phyloP scores from a whole-genome alignment of 1,284 basidiomycete genomes.

The Heterobasidion irregulare region DNA sequence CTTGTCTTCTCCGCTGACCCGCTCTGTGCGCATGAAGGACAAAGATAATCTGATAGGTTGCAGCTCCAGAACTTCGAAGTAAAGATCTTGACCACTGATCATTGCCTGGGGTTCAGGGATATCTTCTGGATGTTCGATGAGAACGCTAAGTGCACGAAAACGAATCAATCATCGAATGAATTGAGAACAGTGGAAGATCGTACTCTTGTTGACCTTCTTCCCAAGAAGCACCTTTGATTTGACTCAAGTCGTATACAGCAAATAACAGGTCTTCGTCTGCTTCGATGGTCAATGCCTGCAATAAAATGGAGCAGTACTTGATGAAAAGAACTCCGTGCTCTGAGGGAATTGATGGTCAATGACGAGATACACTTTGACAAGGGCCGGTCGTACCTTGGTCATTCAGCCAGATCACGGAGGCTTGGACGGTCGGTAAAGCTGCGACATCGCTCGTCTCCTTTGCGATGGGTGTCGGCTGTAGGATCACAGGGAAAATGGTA shows the following conservation, averaged over 20 bases:
- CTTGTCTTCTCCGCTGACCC: conserved; percentile 91
- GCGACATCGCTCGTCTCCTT: conserved; percentile 77
- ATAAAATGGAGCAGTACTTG: conserved; percentile 92
- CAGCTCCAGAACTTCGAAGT: conserved; percentile 96
- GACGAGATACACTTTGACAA: neutral
- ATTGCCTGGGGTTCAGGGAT: conserved; percentile 74
- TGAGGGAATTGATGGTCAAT: conserved; percentile 21
- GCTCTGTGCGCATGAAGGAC: conserved; percentile 96
- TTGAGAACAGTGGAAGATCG: conserved; percentile 18
- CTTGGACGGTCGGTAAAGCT: conserved; percentile 88
- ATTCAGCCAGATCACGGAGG: conserved; percentile 84
- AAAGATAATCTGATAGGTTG: conserved; percentile 91
- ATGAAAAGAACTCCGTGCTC: conserved; percentile 95
- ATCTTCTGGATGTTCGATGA: conserved; percentile 69
- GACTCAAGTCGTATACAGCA: conserved; percentile 86
- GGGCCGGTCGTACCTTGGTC: conserved; percentile 65
- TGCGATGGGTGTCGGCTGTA: conserved; percentile 90
- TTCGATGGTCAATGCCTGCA: conserved; percentile 95
- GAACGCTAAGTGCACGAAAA: conserved; percentile 38
- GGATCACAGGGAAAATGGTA: conserved; percentile 89
- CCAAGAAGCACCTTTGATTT: conserved; percentile 89
- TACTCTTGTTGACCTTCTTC: conserved; percentile 72
- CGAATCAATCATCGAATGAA: neutral
- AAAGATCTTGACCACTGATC: conserved; percentile 72
- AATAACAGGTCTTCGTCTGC: conserved; percentile 97